phyloP scores from a whole-genome alignment of 73 alveolate genomes.

The Paramecium bursaria region DNA sequence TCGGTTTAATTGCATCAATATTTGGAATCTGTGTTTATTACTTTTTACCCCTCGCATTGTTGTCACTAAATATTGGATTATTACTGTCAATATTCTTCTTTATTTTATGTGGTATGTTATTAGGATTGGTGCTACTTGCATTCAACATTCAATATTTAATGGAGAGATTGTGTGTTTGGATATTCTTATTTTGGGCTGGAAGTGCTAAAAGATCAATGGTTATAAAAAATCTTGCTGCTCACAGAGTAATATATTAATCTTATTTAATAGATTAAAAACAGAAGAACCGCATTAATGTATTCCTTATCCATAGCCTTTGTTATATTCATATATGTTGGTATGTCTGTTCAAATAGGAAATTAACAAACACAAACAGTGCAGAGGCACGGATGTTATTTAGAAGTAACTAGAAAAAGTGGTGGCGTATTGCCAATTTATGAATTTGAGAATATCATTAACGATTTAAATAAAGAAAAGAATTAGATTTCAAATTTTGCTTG shows the following conservation, averaged over 20 bases:
- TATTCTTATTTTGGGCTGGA: constrained; percentile 85
- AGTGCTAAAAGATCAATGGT: constrained; percentile 86
- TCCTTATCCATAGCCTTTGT: constrained; percentile 91
- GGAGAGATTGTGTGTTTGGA: constrained; percentile 80
- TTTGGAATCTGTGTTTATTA: constrained; percentile 96
- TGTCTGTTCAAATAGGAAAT: constrained; percentile 79
- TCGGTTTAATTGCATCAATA: constrained; percentile 91
- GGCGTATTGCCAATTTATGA: constrained; percentile 33
- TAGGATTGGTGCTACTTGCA: constrained; percentile 93
- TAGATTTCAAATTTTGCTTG: constrained; percentile 16
- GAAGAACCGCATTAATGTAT: constrained; percentile 93
- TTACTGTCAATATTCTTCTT: constrained; percentile 91
- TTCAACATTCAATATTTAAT: constrained; percentile 83
- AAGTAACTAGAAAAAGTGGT: not conserved
- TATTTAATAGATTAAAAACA: constrained; percentile 75
- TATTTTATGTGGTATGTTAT: constrained; percentile 91
- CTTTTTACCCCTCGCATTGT: constrained; percentile 92
- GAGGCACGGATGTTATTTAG: constrained; percentile 62
- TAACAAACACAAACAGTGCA: constrained; percentile 73
- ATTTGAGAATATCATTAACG: constrained; percentile 52
- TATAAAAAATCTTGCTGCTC: constrained; percentile 94
- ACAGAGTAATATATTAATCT: constrained; percentile 69
- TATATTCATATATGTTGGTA: constrained; percentile 87
- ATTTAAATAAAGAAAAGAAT: not conserved
- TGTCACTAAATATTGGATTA: constrained; percentile 87